These are phyloP conservation scores for Candida tallmaniae DNA, from an alignment of 805 yeast genomes.

Conservation along the genomic window DNA sequence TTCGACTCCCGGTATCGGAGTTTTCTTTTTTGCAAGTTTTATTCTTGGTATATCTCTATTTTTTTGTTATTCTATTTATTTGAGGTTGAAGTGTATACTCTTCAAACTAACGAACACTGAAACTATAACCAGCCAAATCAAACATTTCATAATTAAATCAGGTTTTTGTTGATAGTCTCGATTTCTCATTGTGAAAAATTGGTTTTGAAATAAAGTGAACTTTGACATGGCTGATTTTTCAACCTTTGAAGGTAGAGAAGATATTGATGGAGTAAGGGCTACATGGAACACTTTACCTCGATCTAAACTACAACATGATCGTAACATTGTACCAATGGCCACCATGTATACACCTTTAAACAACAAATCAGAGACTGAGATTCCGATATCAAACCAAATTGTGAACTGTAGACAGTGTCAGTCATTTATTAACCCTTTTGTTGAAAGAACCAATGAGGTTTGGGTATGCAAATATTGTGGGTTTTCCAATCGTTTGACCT, in stretches of 20 bases:
- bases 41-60: too few relatives aligned
- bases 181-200: too few relatives aligned
- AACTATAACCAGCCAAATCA: too few relatives aligned
- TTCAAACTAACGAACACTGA: too few relatives aligned
- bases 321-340: slow-evolving; percentile 92
- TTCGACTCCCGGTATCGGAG: slow-evolving; percentile 86
- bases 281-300: slow-evolving; percentile 76
- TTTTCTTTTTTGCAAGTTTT: slow-evolving; percentile 1
- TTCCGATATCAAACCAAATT: slow-evolving; percentile 44
- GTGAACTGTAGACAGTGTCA: slow-evolving; percentile 52
- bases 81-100: too few relatives aligned
- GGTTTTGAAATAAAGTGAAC: too few relatives aligned
- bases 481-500: slow-evolving; percentile 59
- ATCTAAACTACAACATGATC: slow-evolving; percentile 81
- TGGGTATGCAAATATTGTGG: slow-evolving; percentile 89
- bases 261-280: slow-evolving; percentile 41
- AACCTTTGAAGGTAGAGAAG: slow-evolving; percentile 43
- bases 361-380: slow-evolving; percentile 66
- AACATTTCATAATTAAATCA: too few relatives aligned
- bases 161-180: too few relatives aligned
- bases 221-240: slow-evolving; percentile 5
- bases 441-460: slow-evolving; percentile 64
- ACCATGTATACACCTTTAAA: slow-evolving; percentile 93
- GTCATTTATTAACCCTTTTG: slow-evolving; percentile 80
- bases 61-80: too few relatives aligned